These are phyloP conservation scores for Isochrysis galbana DNA, from an alignment of 78 protist species.

Conservation along the genomic window DNA sequence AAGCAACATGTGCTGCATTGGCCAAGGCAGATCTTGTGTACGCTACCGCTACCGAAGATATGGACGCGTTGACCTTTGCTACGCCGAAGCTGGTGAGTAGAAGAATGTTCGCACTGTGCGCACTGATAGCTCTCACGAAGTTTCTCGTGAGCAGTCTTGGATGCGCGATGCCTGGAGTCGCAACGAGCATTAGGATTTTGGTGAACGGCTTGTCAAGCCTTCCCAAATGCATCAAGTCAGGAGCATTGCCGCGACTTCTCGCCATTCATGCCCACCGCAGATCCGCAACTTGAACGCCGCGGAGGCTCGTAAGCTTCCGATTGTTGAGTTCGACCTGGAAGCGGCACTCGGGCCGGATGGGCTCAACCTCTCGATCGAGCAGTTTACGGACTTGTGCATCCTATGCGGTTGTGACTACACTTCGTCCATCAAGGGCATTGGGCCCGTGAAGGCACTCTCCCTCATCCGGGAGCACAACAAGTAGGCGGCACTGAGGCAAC, in stretches of 20 bases:
- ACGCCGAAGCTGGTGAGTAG: constrained; percentile 55
- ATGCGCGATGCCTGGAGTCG: too few relatives aligned
- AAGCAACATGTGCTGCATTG: constrained; percentile 83
- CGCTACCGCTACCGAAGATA: constrained; percentile 96
- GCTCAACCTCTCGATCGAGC: constrained; percentile 76
- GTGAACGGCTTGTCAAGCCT: too few relatives aligned
- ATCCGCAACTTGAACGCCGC: constrained; percentile 76
- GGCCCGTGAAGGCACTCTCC: constrained; percentile 36
- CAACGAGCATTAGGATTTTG: too few relatives aligned
- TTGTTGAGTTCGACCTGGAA: constrained; percentile 76
- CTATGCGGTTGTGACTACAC: constrained; percentile 66
- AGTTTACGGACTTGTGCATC: constrained; percentile 96
- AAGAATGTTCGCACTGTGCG: too few relatives aligned
- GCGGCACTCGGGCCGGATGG: constrained; percentile 60
- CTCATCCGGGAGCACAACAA: constrained; percentile 38
- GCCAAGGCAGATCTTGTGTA: constrained; percentile 54
- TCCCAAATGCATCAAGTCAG: too few relatives aligned
- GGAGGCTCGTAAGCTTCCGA: constrained; percentile 82
- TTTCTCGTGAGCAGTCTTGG: too few relatives aligned
- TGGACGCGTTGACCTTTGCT: constrained; percentile 97
- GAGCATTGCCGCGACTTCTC: too few relatives aligned
- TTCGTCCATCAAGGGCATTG: constrained; percentile 48
- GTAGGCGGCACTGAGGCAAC: too few relatives aligned
- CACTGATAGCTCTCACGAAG: too few relatives aligned
- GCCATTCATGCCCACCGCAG: too few relatives aligned